phyloP scores from a whole-genome alignment of 768 basidiomycete genomes.

The Russula olivacea region DNA sequence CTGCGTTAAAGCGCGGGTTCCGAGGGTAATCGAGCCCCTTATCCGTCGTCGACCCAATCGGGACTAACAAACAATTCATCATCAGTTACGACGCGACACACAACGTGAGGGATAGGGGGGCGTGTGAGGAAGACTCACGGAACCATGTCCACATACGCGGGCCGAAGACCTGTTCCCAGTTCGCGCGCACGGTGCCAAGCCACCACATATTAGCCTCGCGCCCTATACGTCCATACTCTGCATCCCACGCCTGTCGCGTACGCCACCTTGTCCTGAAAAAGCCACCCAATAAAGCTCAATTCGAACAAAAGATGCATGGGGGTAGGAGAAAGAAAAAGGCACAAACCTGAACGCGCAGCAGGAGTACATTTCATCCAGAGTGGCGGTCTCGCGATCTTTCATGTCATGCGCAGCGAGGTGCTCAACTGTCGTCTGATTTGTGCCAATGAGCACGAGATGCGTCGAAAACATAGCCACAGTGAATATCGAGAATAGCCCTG shows the following conservation, averaged over 20 bases:
- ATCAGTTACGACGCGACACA: not conserved
- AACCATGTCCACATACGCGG: conserved; percentile 63
- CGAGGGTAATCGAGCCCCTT: conserved; percentile 60
- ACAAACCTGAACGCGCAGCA: conserved; percentile 54
- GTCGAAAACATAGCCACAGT: conserved; percentile 48
- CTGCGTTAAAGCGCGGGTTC: conserved; percentile 67
- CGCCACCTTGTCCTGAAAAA: conserved; percentile 44
- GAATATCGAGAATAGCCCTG: conserved; percentile 70
- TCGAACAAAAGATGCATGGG: not conserved
- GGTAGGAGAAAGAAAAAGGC: not conserved
- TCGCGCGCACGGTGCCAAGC: conserved; percentile 51
- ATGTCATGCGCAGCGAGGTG: conserved; percentile 52
- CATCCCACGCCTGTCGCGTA: conserved; percentile 53
- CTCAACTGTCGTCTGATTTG: conserved; percentile 78
- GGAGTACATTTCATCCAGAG: conserved; percentile 45
- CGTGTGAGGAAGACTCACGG: conserved; percentile 44
- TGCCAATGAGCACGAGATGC: conserved; percentile 56
- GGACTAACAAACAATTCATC: conserved; percentile 30
- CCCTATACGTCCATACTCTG: conserved; percentile 72
- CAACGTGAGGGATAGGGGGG: not conserved
- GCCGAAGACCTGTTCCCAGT: conserved; percentile 87
- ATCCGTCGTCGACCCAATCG: conserved; percentile 45
- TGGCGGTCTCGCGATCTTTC: conserved; percentile 54
- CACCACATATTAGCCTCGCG: conserved; percentile 88
- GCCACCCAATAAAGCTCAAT: not conserved